phyloP scores from a whole-genome alignment of 768 basidiomycete species.

The Pholiota conissans region DNA sequence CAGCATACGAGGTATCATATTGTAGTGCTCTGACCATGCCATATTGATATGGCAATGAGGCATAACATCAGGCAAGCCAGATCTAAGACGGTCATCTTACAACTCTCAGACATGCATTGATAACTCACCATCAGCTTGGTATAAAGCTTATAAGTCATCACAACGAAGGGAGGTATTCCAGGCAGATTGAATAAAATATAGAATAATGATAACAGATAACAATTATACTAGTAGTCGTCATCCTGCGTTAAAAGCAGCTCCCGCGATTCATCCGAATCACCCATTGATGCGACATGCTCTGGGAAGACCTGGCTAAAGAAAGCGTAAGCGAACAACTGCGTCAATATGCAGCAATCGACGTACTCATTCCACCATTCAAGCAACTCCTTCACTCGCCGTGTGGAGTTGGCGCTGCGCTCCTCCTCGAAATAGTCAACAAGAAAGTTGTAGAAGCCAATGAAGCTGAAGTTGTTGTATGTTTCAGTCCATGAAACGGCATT shows the following conservation, averaged over 20 bases:
- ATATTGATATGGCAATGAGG: too few relatives aligned
- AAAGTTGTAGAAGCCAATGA: neutral
- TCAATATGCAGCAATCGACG: neutral
- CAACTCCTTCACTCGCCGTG: neutral
- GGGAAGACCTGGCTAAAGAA: neutral
- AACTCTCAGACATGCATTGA: too few relatives aligned
- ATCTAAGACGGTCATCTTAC: too few relatives aligned
- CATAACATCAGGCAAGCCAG: too few relatives aligned
- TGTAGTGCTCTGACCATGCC: too few relatives aligned
- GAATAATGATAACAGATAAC: neutral
- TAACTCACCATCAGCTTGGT: too few relatives aligned
- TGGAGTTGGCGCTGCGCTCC: neutral
- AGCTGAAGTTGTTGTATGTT: neutral
- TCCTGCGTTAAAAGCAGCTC: neutral
- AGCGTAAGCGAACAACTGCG: too few relatives aligned
- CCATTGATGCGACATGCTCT: neutral
- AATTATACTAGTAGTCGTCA: neutral
- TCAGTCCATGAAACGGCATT: neutral
- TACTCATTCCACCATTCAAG: neutral
- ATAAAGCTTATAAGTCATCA: too few relatives aligned
- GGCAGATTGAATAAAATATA: too few relatives aligned
- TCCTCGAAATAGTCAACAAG: neutral
- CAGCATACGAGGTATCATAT: too few relatives aligned
- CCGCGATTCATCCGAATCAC: neutral
- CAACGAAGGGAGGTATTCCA: too few relatives aligned